Percentiles rank a stretch among this genome's conserved stretches.
Evolutionary conservation across 495 filamentous ascomycete genomes (phyloP).

Genomic region (Lentithecium fluviatile): DNA sequence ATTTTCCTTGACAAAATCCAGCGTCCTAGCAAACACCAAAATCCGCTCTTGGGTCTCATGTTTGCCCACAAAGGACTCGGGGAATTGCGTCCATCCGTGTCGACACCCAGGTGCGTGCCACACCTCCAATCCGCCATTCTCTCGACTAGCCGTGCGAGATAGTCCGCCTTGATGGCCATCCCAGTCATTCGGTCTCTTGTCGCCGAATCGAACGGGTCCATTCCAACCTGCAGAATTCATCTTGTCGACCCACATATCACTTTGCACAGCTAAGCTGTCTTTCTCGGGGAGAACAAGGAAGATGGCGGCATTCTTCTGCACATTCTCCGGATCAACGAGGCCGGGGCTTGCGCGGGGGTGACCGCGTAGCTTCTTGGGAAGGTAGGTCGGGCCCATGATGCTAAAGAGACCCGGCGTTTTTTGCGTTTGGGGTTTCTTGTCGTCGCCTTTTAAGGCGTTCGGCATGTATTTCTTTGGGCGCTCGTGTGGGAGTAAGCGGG

Average conservation of each 20-base stretch:
- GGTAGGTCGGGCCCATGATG: conserved; percentile 31
- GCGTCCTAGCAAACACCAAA: conserved; percentile 29
- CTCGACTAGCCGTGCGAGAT: background rate
- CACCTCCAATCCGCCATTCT: conserved; percentile 34
- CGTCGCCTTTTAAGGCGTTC: conserved; percentile 23
- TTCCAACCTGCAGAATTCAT: conserved; percentile 31
- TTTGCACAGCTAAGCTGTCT: conserved; percentile 41
- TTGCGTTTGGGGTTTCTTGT: conserved; percentile 18
- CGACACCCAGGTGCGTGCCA: conserved; percentile 37
- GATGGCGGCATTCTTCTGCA: conserved; percentile 39
- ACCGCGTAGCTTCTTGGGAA: conserved; percentile 19
- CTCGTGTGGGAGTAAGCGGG: conserved; percentile 31
- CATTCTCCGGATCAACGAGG: conserved; percentile 29
- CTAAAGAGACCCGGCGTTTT: conserved; percentile 27
- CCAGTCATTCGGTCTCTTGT: conserved; percentile 20
- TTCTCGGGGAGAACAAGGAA: conserved; percentile 42
- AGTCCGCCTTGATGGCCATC: conserved; percentile 5
- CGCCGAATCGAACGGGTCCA: conserved; percentile 29
- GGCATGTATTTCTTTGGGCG: conserved; percentile 15
- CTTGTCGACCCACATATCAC: conserved; percentile 40
- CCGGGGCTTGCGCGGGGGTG: conserved; percentile 38
- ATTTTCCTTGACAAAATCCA: conserved; percentile 30
- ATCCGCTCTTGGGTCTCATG: conserved; percentile 38
- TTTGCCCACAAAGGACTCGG: conserved; percentile 33
- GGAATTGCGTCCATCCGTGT: conserved; percentile 45